These are phyloP conservation scores for Geopyxis carbonaria DNA, from an alignment of 495 filamentous ascomycete genomes.

Conservation along the genomic window DNA sequence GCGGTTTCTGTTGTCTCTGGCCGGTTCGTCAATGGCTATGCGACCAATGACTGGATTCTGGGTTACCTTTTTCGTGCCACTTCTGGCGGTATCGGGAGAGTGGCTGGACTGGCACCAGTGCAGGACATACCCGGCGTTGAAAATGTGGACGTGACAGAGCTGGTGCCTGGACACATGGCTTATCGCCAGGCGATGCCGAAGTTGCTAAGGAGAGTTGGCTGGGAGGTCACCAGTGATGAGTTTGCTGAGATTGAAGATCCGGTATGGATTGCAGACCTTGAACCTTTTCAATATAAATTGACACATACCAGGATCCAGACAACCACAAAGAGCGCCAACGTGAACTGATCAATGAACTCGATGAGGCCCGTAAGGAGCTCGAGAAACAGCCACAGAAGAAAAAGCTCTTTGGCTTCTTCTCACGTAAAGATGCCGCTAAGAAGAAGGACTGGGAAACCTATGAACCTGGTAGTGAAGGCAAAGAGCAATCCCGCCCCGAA, in stretches of 20 bases:
- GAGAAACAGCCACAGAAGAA: slow-evolving; percentile 56
- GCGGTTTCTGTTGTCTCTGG: slow-evolving; percentile 70
- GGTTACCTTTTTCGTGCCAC: slow-evolving; percentile 95
- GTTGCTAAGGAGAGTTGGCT: slow-evolving; percentile 68
- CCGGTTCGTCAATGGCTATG: slow-evolving; percentile 86
- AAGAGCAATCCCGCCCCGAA: neutral
- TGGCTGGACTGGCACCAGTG: slow-evolving; percentile 75
- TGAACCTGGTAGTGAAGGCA: slow-evolving; percentile 29
- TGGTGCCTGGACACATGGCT: slow-evolving; percentile 89
- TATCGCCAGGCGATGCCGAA: slow-evolving; percentile 85
- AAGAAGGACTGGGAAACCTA: slow-evolving; percentile 96
- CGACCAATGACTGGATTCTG: slow-evolving; percentile 91
- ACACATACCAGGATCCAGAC: slow-evolving; percentile 48
- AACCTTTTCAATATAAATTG: neutral
- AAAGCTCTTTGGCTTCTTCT: slow-evolving; percentile 60
- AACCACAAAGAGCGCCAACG: slow-evolving; percentile 74
- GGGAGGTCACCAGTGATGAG: slow-evolving; percentile 78
- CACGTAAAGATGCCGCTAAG: slow-evolving; percentile 50
- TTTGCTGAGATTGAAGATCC: slow-evolving; percentile 96
- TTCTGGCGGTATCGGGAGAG: slow-evolving; percentile 72
- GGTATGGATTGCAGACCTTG: neutral
- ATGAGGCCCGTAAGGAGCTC: slow-evolving; percentile 75
- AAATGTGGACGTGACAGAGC: slow-evolving; percentile 72
- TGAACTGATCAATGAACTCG: slow-evolving; percentile 90
- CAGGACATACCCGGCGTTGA: slow-evolving; percentile 65